Evolutionary conservation across 306 rosid species (phyloP).

Genomic region (Acacia melanoxylon): DNA sequence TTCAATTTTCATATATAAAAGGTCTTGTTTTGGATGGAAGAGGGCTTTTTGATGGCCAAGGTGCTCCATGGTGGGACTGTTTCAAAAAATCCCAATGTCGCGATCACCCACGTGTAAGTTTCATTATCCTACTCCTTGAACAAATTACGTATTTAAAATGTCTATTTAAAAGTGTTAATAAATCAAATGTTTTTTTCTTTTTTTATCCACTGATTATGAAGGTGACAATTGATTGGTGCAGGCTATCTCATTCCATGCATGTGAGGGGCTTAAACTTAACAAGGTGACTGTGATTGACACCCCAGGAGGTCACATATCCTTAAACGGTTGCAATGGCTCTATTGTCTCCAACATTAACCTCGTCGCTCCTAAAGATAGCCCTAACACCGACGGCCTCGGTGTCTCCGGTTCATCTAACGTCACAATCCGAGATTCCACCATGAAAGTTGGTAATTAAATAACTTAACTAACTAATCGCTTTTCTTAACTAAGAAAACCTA

Average conservation of each 20-base stretch:
- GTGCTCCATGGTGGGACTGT: slow-evolving; percentile 54
- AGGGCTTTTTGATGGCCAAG: slow-evolving; percentile 53
- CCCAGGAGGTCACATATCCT: slow-evolving; percentile 42
- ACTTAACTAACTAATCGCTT: neutral
- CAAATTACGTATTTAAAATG: too few relatives aligned
- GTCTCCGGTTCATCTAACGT: slow-evolving; percentile 32
- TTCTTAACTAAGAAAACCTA: neutral
- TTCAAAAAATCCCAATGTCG: neutral
- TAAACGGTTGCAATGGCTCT: slow-evolving; percentile 12
- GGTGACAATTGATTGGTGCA: slow-evolving; percentile 1
- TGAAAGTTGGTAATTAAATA: slow-evolving; percentile 42
- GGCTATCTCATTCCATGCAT: slow-evolving; percentile 22
- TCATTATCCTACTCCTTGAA: neutral
- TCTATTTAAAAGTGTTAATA: too few relatives aligned
- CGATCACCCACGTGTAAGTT: slow-evolving; percentile 37
- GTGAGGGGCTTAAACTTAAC: slow-evolving; percentile 31
- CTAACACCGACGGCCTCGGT: slow-evolving; percentile 64
- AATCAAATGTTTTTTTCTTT: neutral
- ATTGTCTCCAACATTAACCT: slow-evolving; percentile 24
- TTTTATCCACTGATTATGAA: neutral
- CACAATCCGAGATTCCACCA: slow-evolving; percentile 1
- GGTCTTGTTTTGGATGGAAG: slow-evolving; percentile 45
- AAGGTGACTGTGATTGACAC: slow-evolving; percentile 28
- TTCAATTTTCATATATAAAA: slow-evolving; percentile 5
- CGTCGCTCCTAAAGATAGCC: slow-evolving; percentile 47